Evolutionary conservation across 2,329 filamentous ascomycete species (phyloP).

Genomic region (Metarhizium album): DNA sequence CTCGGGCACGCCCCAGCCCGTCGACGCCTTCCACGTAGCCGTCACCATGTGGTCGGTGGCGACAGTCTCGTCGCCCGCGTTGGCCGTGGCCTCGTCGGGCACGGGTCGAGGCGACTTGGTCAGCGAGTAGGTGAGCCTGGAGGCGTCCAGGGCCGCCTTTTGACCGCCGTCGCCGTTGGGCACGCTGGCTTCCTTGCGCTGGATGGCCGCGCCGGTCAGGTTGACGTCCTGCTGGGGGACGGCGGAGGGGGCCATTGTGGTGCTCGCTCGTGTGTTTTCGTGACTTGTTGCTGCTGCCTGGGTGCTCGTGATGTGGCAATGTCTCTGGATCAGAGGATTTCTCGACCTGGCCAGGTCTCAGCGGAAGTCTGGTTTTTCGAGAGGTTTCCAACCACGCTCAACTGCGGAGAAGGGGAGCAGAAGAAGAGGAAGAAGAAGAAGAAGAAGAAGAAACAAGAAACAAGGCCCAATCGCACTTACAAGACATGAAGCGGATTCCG

Average conservation of each 20-base stretch:
- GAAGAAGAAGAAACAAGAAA: no score
- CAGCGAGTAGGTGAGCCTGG: slow-evolving; percentile 45
- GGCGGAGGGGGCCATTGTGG: slow-evolving; percentile 36
- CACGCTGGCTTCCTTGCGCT: slow-evolving; percentile 34
- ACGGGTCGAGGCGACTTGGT: slow-evolving; percentile 41
- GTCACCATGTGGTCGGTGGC: slow-evolving; percentile 86
- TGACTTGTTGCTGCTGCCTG: background rate
- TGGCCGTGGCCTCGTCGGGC: slow-evolving; percentile 37
- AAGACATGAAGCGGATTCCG: background rate
- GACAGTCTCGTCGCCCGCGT: slow-evolving; percentile 39
- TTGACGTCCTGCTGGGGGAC: slow-evolving; percentile 36
- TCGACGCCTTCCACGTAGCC: slow-evolving; percentile 50
- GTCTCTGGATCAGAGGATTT: background rate
- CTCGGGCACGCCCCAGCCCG: slow-evolving; percentile 64
- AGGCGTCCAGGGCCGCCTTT: slow-evolving; percentile 48
- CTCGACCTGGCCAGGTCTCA: no score
- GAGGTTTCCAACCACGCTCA: no score
- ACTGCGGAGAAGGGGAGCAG: no score
- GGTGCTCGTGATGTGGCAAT: background rate
- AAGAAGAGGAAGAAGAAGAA: no score
- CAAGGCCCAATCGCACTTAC: background rate
- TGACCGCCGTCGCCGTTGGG: slow-evolving; percentile 33
- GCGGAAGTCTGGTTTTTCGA: no score
- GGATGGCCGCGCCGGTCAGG: slow-evolving; percentile 40
- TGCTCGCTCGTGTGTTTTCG: background rate